Base-by-base conservation (phyloP, 257 asterid genomes). In the Leptodermis oblonga region DNA sequence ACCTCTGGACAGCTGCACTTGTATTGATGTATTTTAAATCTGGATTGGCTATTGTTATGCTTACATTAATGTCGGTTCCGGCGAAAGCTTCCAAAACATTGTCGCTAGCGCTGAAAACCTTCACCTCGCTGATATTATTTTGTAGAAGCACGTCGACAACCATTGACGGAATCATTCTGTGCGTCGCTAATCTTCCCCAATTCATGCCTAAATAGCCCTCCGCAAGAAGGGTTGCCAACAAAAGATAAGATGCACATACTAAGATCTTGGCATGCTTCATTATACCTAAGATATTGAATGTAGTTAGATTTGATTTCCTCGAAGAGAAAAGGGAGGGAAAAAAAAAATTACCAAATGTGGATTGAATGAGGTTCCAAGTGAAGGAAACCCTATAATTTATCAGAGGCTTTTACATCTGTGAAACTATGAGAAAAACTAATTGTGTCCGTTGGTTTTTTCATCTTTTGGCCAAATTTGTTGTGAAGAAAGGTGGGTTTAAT, bases 101-200 rank as follows among this genome's bases (percentile, higher is more conserved):
- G 3, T 6, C 9, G 9, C 77, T 67, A 8, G 73, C 9, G 4
- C 54, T 67, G 28, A 17, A 67, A 45, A 60, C 1, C 53, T 67
- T 73, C 36, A 73, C 73, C 17, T 73, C 69, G 0, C 9, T 31
- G 46, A 73, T 58, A 17, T 55, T 54, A 17, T 66, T 66, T 30
- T 73, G 73, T 7, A 66, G 0, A 36, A 73, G 30, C 45, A 73
- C 2, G 22, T 73, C 77, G 34, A 73, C 77, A 30, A 65, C 68
- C 77, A 73, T 73, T 2, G 77, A 73, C 1, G 77, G 72, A n/a
- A 73, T 56, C 61, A 73, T 37, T 23, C 67, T 55, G 36, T 73
- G 71, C 3, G 67, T 30, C 13, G 76, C 65, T 20, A n/a, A 1
- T 36, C 77, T 73, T 64, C 77, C 77, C 77, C 77, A 73, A 5